These are phyloP conservation scores for Eucalyptus sideroxylon DNA, from an alignment of 345 rosid species.

Conservation along the genomic window DNA sequence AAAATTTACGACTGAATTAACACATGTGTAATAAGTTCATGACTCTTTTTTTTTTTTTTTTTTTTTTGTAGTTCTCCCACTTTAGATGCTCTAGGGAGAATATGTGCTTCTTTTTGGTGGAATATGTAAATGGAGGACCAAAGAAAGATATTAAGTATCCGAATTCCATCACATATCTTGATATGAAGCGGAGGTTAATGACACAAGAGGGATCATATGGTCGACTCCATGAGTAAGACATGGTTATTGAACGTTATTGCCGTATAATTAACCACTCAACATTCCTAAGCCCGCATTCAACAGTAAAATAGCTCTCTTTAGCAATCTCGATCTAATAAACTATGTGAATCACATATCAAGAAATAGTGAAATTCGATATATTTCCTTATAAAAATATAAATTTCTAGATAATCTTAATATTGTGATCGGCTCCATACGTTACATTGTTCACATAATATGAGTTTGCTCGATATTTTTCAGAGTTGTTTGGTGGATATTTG, in stretches of 20 bases:
- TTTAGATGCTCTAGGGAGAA: not conserved
- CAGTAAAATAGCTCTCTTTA: too few relatives aligned
- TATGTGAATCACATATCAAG: not conserved
- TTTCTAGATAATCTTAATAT: not conserved
- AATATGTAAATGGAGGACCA: too few relatives aligned
- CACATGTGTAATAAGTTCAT: accelerated
- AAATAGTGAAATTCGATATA: too few relatives aligned
- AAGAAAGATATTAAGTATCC: too few relatives aligned
- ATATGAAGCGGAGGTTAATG: not conserved
- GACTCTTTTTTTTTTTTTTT: not conserved
- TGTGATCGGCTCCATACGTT: not conserved
- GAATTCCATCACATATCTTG: not conserved
- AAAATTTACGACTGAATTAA: accelerated
- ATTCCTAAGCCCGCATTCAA: too few relatives aligned
- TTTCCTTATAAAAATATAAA: not conserved
- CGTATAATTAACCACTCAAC: too few relatives aligned
- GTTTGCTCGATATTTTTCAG: not conserved
- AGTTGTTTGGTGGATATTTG: not conserved
- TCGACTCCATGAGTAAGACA: not conserved
- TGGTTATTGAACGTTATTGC: not conserved
- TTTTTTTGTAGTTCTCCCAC: not conserved
- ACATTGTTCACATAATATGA: not conserved
- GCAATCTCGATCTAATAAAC: not conserved
- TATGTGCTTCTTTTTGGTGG: not conserved
- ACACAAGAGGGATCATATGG: not conserved